Evolutionary conservation across 2,329 filamentous ascomycete genomes (phyloP).

Genomic region (Talaromyces islandicus): DNA sequence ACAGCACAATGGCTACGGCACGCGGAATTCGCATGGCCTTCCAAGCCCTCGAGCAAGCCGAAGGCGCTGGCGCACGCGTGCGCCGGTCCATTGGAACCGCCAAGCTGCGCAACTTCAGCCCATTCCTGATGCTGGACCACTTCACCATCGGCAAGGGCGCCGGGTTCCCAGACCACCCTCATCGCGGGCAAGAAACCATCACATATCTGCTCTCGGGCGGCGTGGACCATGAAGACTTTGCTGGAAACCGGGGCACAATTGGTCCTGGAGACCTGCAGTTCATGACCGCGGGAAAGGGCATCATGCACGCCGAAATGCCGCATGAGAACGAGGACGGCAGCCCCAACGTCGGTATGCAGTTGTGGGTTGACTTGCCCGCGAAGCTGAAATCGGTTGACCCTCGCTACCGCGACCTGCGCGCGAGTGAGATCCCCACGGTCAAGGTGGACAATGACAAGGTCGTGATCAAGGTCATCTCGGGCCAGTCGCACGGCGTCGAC

Average conservation of each 20-base stretch:
- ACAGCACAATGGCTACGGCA: conserved; percentile 55
- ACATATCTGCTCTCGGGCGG: conserved; percentile 83
- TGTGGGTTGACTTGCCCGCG: conserved; percentile 89
- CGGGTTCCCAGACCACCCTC: conserved; percentile 83
- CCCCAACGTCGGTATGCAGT: conserved; percentile 79
- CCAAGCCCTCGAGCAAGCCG: conserved; percentile 75
- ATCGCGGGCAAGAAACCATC: conserved; percentile 80
- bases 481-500: conserved; percentile 75
- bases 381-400: conserved; percentile 83
- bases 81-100: conserved; percentile 82
- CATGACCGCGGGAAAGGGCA: conserved; percentile 90
- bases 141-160: conserved; percentile 74
- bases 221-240: conserved; percentile 89
- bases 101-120: conserved; percentile 76
- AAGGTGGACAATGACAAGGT: conserved; percentile 67
- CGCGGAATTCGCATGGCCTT: conserved; percentile 79
- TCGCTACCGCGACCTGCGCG: conserved; percentile 78
- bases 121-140: conserved; percentile 95
- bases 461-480: conserved; percentile 82
- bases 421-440: conserved; percentile 71
- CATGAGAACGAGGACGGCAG: conserved; percentile 67
- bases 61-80: conserved; percentile 82
- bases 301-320: conserved; percentile 96
- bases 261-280: conserved; percentile 88
- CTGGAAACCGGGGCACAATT: conserved; percentile 78